Evolutionary conservation across 371 early-diverging fungal genomes (phyloP).

Genomic region (Mortierella sp.): DNA sequence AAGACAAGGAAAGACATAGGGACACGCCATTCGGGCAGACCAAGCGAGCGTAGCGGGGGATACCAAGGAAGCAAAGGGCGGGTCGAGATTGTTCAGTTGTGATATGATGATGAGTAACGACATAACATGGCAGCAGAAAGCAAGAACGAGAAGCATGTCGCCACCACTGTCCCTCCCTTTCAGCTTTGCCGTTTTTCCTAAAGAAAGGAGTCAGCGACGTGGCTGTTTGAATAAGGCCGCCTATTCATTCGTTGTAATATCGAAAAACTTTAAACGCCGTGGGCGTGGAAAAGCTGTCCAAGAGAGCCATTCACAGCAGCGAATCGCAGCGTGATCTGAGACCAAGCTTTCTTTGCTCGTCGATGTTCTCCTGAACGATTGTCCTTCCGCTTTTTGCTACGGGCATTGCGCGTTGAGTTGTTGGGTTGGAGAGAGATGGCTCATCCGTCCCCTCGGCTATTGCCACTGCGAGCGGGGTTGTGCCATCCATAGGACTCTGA

Average conservation of each 20-base stretch:
- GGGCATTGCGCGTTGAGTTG: background rate
- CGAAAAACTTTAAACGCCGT: background rate
- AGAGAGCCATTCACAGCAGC: background rate
- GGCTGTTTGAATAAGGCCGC: background rate
- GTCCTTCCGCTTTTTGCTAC: background rate
- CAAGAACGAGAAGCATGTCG: background rate
- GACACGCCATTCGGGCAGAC: background rate
- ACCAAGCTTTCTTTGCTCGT: background rate
- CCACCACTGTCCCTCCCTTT: background rate
- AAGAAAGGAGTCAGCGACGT: conserved; percentile 14
- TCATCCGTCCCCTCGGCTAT: background rate
- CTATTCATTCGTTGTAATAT: conserved; percentile 2
- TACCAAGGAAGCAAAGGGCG: background rate
- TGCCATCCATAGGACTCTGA: background rate
- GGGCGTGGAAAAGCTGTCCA: conserved; percentile 3
- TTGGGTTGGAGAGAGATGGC: background rate
- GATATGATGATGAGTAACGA: background rate
- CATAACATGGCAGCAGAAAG: background rate
- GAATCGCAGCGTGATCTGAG: background rate
- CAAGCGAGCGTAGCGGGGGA: background rate
- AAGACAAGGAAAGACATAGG: background rate
- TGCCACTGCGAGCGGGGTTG: background rate
- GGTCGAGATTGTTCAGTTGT: too few species aligned
- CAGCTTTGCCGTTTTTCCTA: conserved; percentile 5
- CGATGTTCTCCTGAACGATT: background rate